Base-by-base conservation (phyloP, 2,329 filamentous ascomycete genomes). In the Stagonosporopsis chrysanthemi region DNA sequence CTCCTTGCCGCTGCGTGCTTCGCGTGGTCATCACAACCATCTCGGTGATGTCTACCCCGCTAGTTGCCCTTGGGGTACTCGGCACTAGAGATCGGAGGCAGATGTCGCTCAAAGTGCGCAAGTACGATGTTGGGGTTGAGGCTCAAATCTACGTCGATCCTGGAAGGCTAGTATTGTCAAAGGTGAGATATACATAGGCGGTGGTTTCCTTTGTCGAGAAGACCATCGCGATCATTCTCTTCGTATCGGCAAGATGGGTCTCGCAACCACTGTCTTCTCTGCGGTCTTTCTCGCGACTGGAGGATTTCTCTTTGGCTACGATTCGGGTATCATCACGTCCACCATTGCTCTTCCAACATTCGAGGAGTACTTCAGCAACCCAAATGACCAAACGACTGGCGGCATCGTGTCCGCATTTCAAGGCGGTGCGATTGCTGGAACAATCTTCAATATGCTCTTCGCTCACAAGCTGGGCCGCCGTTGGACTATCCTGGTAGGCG, bases 371-470 rank as follows among this genome's bases (percentile, higher is more conserved):
- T 73, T 74, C 55, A 56, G 62, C 54, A 49, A 63, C 33, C 72
- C 72, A 6, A 58, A 56, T 47, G 64, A 69, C 42, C 62, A 55
- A 7, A 59, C 58, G 3, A 59, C 50, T 4, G 72, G 77, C 22
- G 75, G 74, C 1, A 70, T 78, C 4, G 76, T 78, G 12, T 75
- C 71, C 11, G 67, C 73, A 15, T 78, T 78, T 52, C 70, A 74
- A 33, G 76, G 75, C 3, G 76, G 76, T 29, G 63, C 63, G 2
- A 67, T 66, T 9, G 60, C 60, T 15, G 64, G 62, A 15, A 58
- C 60, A 29, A 52, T 64, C 19, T 55, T 61, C 46, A 63, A 64
- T 42, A 61, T 61, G 52, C 26, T 64, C 11, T 58, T 60, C 33
- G 62, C 62, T 17, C 57, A 67, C 39, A 55, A 40, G 38, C 28